A percentile compares a stretch with the other conserved stretches of the same genome.
Evolutionary conservation across 305 asterid species (phyloP).

Genomic region (Fraxinus latifolia): DNA sequence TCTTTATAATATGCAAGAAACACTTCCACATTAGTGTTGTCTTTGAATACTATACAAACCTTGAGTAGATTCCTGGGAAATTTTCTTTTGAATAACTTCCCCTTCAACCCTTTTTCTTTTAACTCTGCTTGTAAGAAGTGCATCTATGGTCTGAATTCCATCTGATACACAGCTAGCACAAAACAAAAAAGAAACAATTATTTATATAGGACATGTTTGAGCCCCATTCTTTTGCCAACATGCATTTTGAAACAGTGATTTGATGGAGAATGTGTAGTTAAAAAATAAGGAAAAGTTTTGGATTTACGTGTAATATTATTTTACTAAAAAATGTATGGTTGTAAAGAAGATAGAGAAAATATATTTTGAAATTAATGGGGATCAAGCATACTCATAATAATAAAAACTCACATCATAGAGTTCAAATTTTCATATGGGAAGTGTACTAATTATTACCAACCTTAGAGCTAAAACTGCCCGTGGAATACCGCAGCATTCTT

Average conservation of each 20-base stretch:
- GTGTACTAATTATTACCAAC: conserved; percentile 33
- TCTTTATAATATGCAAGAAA: neutral
- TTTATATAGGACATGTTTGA: neutral
- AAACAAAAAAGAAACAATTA: conserved; percentile 28
- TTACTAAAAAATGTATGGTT: no score
- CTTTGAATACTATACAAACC: conserved; percentile 36
- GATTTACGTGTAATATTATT: no score
- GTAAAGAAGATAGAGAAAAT: no score
- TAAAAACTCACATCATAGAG: neutral
- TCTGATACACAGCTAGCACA: conserved; percentile 79
- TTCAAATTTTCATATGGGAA: neutral
- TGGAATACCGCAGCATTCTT: conserved; percentile 77
- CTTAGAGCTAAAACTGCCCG: conserved; percentile 85
- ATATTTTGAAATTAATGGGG: no score
- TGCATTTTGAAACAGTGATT: no score
- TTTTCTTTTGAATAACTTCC: conserved; percentile 42
- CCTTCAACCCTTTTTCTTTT: conserved; percentile 76
- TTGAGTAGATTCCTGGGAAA: conserved; percentile 41
- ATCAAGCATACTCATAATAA: neutral
- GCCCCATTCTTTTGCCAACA: no score
- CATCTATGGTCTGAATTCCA: conserved; percentile 81
- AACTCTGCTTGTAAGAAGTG: conserved; percentile 78
- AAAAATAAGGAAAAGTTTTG: no score
- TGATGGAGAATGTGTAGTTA: no score
- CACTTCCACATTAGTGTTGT: neutral